These are phyloP conservation scores for Bigelowiella natans DNA, from an alignment of 78 protist species.

Conservation along the genomic window DNA sequence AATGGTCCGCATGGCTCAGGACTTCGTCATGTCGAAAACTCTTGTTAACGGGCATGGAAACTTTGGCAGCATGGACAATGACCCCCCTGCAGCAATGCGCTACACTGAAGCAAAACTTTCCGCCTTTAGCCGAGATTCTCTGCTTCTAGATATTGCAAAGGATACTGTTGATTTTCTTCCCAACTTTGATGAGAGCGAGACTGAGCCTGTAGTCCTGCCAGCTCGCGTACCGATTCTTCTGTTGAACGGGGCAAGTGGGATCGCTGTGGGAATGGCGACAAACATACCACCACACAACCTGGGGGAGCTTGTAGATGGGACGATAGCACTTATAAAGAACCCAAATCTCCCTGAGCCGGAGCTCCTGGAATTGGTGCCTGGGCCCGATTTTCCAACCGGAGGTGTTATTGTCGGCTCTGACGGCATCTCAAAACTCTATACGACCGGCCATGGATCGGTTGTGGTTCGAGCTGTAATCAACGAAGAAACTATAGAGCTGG, in stretches of 20 bases:
- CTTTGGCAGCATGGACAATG: constrained; percentile 14
- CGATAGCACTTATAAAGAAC: not conserved
- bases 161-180: not conserved
- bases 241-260: constrained; percentile 1
- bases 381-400: constrained; percentile 28
- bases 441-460: not conserved
- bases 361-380: not conserved
- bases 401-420: not conserved
- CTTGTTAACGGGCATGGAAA: constrained; percentile 23
- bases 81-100: constrained; percentile 22
- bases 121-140: not conserved
- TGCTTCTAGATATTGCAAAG: not conserved
- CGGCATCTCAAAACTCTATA: not conserved
- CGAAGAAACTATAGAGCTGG: not conserved
- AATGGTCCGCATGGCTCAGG: constrained; percentile 23
- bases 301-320: not conserved
- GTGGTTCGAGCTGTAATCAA: not conserved
- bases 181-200: constrained; percentile 12
- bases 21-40: not conserved
- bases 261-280: constrained; percentile 28
- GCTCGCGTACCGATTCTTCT: constrained; percentile 3
- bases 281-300: constrained; percentile 14
- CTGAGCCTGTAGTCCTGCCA: constrained; percentile 9
- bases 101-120: constrained; percentile 3
- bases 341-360: not conserved